Base-by-base conservation (phyloP, 2,329 filamentous ascomycete species). In the Colletotrichum musicola region DNA sequence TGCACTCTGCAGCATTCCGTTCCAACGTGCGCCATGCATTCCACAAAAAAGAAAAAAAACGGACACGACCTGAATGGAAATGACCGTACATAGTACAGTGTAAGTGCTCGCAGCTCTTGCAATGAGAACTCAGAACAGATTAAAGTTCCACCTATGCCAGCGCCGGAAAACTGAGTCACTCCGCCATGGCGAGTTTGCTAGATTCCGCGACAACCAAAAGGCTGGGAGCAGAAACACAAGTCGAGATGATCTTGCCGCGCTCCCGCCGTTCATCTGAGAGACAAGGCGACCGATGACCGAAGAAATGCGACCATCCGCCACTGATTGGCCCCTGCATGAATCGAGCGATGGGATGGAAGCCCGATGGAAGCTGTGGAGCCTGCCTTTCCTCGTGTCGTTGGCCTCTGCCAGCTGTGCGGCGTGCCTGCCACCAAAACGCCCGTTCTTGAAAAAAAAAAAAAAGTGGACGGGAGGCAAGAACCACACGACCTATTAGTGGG, bases 271-370 rank as follows among this genome's bases (percentile, higher is more conserved):
- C 64, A 57, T 57, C 53, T 58, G 46, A 58, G 60, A 53, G 60
- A 68, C 57, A 44, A 60, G 54, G 65, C 61, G 49, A 65, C 55
- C 20, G 55, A 55, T 50, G 55, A 47, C 62, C 47, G 46, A 68
- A 54, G 47, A 35, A 49, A 18, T 22, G 38, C 42, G 40, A 55
- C 20, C 59, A 46, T 47, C 51, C 53, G 64, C 61, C 64, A 68
- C 54, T 64, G 65, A 64, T 64, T 64, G 65, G 61, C 47, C 64
- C 64, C 54, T 61, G 55, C 62, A 60, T 65, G 65, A 68, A 49
- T 68, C 61, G 55, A 60, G 65, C 55, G 40, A 50, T 68, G 35
- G 30, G 16, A 65, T 65, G 65, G 65, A 68, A 68, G 62, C 55
- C 54, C 18, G 35, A 65, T 65, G 55, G 65, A 68, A 68, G 65